phyloP scores from a whole-genome alignment of 2,329 filamentous ascomycete genomes.

The Volutella citrinella region DNA sequence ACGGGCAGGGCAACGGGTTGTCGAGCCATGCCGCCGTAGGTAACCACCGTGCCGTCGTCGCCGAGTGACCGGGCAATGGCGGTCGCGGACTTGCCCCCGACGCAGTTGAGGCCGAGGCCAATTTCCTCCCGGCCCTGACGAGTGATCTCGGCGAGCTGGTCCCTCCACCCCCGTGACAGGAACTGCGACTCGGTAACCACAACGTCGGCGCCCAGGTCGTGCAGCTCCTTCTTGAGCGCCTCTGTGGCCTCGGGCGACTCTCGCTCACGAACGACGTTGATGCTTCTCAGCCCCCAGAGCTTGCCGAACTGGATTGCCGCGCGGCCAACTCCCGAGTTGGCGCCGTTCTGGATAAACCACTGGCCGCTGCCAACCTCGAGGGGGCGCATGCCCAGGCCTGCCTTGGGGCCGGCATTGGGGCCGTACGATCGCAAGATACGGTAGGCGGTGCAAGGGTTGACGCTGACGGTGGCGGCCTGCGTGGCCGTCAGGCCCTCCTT shows the following conservation, averaged over 20 bases:
- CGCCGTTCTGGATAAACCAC: constrained; percentile 97
- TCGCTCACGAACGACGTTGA: constrained; percentile 82
- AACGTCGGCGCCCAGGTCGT: constrained; percentile 52
- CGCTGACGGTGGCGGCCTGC: constrained; percentile 82
- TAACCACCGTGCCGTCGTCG: constrained; percentile 72
- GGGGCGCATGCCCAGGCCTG: constrained; percentile 43
- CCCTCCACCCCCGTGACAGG: constrained; percentile 56
- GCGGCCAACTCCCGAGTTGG: constrained; percentile 88
- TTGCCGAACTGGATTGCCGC: constrained; percentile 84
- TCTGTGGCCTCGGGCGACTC: constrained; percentile 62
- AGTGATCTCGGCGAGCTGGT: constrained; percentile 62
- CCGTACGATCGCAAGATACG: constrained; percentile 85
- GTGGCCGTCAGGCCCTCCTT: constrained; percentile 67
- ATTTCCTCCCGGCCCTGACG: constrained; percentile 69
- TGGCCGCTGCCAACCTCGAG: constrained; percentile 57
- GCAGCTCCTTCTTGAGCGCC: constrained; percentile 50
- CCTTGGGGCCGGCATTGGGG: constrained; percentile 41
- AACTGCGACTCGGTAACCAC: constrained; percentile 58
- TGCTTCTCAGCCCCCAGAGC: constrained; percentile 84
- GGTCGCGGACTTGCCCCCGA: constrained; percentile 82
- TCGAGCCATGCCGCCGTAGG: constrained; percentile 93
- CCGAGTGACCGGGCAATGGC: constrained; percentile 73
- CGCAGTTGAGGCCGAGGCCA: constrained; percentile 83
- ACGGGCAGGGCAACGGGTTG: constrained; percentile 81
- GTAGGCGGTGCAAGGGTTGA: constrained; percentile 94